Evolutionary conservation across 441 rosid genomes (phyloP).

Genomic region (Eutrema salsugineum): DNA sequence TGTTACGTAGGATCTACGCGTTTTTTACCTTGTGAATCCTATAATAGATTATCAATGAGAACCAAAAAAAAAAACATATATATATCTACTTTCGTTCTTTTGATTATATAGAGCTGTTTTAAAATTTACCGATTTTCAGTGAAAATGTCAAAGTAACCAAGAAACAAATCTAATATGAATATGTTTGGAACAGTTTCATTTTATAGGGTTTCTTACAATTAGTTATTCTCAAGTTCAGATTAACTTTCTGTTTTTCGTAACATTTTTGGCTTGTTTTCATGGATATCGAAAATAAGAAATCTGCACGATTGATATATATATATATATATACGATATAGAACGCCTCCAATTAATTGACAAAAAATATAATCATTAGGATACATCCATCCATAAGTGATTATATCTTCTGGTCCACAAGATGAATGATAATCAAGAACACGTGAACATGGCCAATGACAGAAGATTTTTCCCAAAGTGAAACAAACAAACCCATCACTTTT

Average conservation of each 20-base stretch:
- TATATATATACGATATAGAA: no score
- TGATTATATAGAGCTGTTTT: neutral
- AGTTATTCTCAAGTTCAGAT: neutral
- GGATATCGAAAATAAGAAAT: neutral
- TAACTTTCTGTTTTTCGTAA: neutral
- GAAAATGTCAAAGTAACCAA: neutral
- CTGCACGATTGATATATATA: neutral
- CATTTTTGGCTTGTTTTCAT: neutral
- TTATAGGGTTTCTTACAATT: no score
- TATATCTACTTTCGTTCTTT: neutral
- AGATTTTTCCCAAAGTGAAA: neutral
- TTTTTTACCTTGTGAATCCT: constrained; percentile 21
- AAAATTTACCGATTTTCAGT: neutral
- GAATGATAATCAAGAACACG: neutral
- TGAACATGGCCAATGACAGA: constrained; percentile 12
- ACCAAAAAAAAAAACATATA: neutral
- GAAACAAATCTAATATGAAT: neutral
- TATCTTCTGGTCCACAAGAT: constrained; percentile 2
- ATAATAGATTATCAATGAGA: neutral
- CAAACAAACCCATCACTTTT: neutral
- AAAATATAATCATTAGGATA: neutral
- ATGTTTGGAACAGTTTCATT: neutral
- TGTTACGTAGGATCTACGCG: constrained; percentile 24
- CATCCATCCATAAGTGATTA: neutral
- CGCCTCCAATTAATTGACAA: neutral